Evolutionary conservation across 2,329 filamentous ascomycete species (phyloP).

Genomic region (Clarireedia paspali): DNA sequence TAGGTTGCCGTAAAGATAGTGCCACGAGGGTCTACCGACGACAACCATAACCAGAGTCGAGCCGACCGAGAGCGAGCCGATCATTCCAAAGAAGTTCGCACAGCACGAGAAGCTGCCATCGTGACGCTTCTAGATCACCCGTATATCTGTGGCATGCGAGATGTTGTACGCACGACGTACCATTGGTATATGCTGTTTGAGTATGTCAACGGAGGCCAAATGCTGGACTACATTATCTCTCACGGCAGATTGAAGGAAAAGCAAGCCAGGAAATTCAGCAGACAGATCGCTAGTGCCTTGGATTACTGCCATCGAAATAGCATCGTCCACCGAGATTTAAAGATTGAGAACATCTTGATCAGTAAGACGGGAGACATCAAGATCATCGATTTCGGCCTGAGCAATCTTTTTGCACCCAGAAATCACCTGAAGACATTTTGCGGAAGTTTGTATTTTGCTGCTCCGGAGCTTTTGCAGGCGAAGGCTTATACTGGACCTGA

Average conservation of each 20-base stretch:
- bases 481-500: constrained; percentile 93
- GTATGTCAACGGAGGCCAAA: constrained; percentile 97
- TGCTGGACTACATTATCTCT: constrained; percentile 99
- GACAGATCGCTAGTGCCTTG: constrained; percentile 91
- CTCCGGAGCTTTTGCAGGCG: constrained; percentile 87
- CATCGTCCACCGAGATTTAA: constrained; percentile 93
- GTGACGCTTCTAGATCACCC: constrained; percentile 90
- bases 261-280: constrained; percentile 93
- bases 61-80: constrained; percentile 83
- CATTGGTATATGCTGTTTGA: constrained; percentile 99
- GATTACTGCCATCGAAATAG: constrained; percentile 98
- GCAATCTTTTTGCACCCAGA: constrained; percentile 86
- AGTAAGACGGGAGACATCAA: constrained; percentile 99
- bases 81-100: constrained; percentile 92
- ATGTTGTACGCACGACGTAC: constrained; percentile 91
- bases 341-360: constrained; percentile 99
- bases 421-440: constrained; percentile 92
- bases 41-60: constrained; percentile 56
- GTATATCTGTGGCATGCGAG: constrained; percentile 91
- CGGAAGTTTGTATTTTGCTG: constrained; percentile 94
- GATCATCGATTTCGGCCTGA: constrained; percentile 97
- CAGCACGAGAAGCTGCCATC: constrained; percentile 90
- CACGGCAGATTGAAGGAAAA: constrained; percentile 97
- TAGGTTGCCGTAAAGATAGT: constrained; percentile 97
- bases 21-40: constrained; percentile 78